phyloP scores from a whole-genome alignment of 73 alveolate genomes.

The Effrenium voratum region DNA sequence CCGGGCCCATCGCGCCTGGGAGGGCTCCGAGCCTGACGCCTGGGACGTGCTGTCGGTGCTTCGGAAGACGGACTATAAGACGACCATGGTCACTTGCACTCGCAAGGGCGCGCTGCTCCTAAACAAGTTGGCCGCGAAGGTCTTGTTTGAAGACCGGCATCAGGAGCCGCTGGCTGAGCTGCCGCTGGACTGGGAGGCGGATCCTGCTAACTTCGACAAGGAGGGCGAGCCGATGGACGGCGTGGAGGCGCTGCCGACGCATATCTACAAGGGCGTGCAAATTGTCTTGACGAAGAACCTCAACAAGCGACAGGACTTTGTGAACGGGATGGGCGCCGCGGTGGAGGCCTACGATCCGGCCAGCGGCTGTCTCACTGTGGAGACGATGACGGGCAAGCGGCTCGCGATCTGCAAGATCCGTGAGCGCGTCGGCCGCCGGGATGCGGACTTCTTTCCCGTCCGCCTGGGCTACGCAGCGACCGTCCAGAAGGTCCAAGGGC shows the following conservation, averaged over 20 bases:
- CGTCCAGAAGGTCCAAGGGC: conserved; percentile 13
- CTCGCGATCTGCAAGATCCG: not conserved
- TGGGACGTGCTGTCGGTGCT: not conserved
- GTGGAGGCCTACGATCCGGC: not conserved
- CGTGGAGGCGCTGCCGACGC: not conserved
- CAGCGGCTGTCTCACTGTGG: too few species aligned
- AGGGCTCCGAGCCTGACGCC: not conserved
- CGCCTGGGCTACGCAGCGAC: conserved; percentile 7
- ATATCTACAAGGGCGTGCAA: not conserved
- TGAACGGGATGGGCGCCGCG: not conserved
- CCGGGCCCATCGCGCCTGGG: not conserved
- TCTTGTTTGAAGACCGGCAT: not conserved
- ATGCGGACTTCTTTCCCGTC: not conserved
- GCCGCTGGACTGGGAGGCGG: not conserved
- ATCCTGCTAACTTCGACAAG: not conserved
- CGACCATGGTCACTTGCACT: not conserved
- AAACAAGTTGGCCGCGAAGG: not conserved
- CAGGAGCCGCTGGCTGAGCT: not conserved
- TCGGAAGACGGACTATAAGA: not conserved
- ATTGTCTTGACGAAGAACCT: not conserved
- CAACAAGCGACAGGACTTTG: not conserved
- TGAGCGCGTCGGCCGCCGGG: not conserved
- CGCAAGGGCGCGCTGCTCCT: not conserved
- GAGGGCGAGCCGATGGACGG: not conserved
- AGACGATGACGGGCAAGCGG: too few species aligned